Conservation (phyloP, 768 basidiomycete species). For the Russula ochroleuca region DNA sequence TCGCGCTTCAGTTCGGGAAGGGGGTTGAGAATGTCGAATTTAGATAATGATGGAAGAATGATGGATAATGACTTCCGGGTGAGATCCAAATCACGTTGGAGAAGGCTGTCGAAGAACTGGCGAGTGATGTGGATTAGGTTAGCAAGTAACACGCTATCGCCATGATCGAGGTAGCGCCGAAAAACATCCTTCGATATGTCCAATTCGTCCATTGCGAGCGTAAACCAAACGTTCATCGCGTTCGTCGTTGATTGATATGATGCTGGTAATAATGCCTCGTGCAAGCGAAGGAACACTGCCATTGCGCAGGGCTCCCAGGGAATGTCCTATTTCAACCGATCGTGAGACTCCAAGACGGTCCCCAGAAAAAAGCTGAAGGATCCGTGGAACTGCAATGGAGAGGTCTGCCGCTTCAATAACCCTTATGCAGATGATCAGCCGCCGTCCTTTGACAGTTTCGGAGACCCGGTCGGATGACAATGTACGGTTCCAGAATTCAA, state of each 20-base stretch:
- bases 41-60: not conserved
- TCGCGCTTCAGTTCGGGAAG: not conserved
- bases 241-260: not conserved
- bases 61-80: not conserved
- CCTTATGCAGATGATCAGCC: not conserved
- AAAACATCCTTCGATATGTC: not conserved
- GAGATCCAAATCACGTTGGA: not conserved
- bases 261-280: not conserved
- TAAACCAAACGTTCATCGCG: not conserved
- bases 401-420: not conserved
- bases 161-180: not conserved
- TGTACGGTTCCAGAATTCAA: not conserved
- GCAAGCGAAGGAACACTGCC: not conserved
- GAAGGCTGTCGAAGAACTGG: not conserved
- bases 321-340: not conserved
- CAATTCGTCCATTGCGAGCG: not conserved
- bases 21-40: not conserved
- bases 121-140: slow-evolving; percentile 5
- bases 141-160: not conserved
- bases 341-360: not conserved
- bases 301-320: not conserved
- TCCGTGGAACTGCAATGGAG: not conserved
- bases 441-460: not conserved
- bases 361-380: not conserved
- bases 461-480: not conserved